A percentile compares a stretch with the other conserved stretches of the same genome.
These are phyloP conservation scores for Tremella mesenterica DNA, from an alignment of 768 basidiomycete species.

Conservation along the genomic window DNA sequence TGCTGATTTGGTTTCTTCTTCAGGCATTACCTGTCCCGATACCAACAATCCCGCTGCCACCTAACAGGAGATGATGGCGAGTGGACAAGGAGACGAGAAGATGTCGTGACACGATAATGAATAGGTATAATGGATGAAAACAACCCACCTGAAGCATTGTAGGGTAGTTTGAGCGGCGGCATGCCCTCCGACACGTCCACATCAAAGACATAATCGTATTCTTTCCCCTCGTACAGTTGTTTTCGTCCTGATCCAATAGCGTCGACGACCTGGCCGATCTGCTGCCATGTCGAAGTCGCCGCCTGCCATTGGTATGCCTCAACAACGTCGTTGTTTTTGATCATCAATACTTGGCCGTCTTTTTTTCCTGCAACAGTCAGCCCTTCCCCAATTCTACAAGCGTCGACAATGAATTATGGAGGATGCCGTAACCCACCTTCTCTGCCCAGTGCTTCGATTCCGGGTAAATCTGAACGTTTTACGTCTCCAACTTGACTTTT, in stretches of 20 bases:
- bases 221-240: slow-evolving; percentile 83
- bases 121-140: too few species aligned
- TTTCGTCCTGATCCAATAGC: slow-evolving; percentile 83
- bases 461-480: slow-evolving; percentile 81
- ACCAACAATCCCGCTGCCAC: too few species aligned
- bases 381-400: background rate
- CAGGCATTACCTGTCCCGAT: background rate
- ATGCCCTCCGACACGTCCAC: slow-evolving; percentile 90
- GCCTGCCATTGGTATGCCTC: slow-evolving; percentile 96
- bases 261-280: slow-evolving; percentile 91
- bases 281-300: slow-evolving; percentile 64
- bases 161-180: slow-evolving; percentile 87
- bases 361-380: slow-evolving; percentile 61
- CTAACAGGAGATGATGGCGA: background rate
- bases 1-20: background rate
- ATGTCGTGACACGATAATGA: background rate
- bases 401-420: background rate
- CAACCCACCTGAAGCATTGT: slow-evolving; percentile 70
- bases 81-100: background rate
- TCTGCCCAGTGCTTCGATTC: slow-evolving; percentile 63
- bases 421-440: slow-evolving; percentile 54
- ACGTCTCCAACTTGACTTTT: slow-evolving; percentile 84
- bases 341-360: slow-evolving; percentile 86
- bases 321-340: slow-evolving; percentile 66
- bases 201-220: slow-evolving; percentile 99